Percentiles rank a stretch among this genome's conserved stretches.
Evolutionary conservation across 2,329 filamentous ascomycete genomes (phyloP).

Genomic region (Furcasterigmium furcatum): DNA sequence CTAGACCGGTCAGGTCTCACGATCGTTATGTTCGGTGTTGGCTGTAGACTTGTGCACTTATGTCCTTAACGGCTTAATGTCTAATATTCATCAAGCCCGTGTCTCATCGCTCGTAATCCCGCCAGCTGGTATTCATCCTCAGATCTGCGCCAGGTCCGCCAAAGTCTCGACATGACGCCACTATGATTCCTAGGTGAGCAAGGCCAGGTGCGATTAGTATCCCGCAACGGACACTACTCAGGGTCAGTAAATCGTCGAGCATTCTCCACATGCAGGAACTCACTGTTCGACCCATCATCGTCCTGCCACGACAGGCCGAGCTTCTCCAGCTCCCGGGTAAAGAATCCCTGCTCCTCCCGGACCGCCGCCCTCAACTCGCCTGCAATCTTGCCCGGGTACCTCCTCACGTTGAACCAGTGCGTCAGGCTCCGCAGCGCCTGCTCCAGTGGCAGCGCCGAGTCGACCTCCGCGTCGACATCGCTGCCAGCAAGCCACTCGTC

Average conservation of each 20-base stretch:
- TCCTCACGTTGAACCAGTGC: constrained; percentile 88
- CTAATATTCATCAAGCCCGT: too few relatives aligned
- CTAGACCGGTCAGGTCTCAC: neutral
- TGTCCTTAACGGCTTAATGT: constrained; percentile 1
- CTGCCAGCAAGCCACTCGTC: constrained; percentile 94
- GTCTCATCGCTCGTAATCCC: too few relatives aligned
- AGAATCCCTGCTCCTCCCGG: constrained; percentile 76
- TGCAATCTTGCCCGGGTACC: constrained; percentile 77
- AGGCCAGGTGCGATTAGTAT: constrained; percentile 1
- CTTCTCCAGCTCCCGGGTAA: constrained; percentile 72
- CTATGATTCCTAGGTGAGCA: too few relatives aligned
- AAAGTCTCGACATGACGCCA: neutral
- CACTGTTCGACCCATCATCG: constrained; percentile 21
- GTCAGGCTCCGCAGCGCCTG: constrained; percentile 86
- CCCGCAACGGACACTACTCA: constrained; percentile 9
- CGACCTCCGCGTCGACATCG: constrained; percentile 90
- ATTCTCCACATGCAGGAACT: constrained; percentile 6
- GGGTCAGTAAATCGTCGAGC: constrained; percentile 4
- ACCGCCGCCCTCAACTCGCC: constrained; percentile 53
- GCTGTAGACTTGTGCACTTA: too few relatives aligned
- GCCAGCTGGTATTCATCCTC: too few relatives aligned
- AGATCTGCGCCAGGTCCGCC: neutral
- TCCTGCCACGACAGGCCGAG: constrained; percentile 55
- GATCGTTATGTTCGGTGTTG: neutral
- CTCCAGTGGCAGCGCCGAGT: constrained; percentile 87